Evolutionary conservation across 2,329 filamentous ascomycete species (phyloP).

Genomic region (Epichloe sylvatica): DNA sequence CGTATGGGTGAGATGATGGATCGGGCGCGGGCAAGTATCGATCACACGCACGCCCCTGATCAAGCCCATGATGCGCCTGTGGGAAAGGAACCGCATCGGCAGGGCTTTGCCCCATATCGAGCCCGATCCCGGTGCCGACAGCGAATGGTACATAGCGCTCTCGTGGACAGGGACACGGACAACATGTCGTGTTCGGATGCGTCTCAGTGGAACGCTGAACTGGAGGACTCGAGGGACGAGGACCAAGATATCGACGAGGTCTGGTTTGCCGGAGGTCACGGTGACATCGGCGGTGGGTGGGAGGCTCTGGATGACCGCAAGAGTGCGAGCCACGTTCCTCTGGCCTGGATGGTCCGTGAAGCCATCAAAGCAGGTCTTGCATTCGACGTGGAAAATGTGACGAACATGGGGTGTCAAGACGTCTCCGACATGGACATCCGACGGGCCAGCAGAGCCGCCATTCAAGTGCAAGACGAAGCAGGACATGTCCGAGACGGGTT

Average conservation of each 20-base stretch:
- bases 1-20: constrained; percentile 9
- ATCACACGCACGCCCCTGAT: neutral
- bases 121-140: constrained; percentile 25
- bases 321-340: constrained; percentile 51
- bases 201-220: constrained; percentile 13
- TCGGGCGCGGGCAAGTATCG: constrained; percentile 9
- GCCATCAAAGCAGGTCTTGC: constrained; percentile 49
- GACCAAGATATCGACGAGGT: constrained; percentile 66
- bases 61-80: neutral
- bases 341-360: constrained; percentile 55
- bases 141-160: constrained; percentile 8
- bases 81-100: neutral
- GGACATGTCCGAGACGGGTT: constrained; percentile 6
- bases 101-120: constrained; percentile 26
- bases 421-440: constrained; percentile 6
- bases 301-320: constrained; percentile 41
- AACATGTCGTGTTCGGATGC: constrained; percentile 19
- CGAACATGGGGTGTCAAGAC: constrained; percentile 45
- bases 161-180: constrained; percentile 10
- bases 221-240: constrained; percentile 31
- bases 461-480: constrained; percentile 13
- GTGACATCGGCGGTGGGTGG: constrained; percentile 69
- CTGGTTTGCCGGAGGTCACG: constrained; percentile 69
- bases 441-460: constrained; percentile 9
- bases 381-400: constrained; percentile 56